A percentile compares a stretch with the other conserved stretches of the same genome.
Evolutionary conservation across 768 basidiomycete genomes (phyloP).

Genomic region (Boletus insuetus): DNA sequence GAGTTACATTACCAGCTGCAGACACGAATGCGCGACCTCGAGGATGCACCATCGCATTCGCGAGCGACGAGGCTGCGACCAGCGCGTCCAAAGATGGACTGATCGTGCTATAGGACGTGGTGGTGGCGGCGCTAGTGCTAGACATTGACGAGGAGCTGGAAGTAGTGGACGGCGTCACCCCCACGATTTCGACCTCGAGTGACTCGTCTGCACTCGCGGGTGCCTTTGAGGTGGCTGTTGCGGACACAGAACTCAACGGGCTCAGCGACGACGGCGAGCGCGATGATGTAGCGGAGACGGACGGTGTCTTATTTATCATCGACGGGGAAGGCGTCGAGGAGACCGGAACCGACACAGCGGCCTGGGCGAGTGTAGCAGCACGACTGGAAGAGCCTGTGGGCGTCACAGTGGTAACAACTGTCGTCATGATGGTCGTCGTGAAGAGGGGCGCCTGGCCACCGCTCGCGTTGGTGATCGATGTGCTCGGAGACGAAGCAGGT

Average conservation of each 20-base stretch:
- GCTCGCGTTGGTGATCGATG: neutral
- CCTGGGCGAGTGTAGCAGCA: slow-evolving; percentile 9
- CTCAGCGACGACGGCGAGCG: slow-evolving; percentile 5
- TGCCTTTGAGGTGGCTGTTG: neutral
- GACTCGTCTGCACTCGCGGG: slow-evolving; percentile 9
- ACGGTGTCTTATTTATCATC: neutral
- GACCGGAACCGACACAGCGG: slow-evolving; percentile 13
- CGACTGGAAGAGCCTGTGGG: neutral
- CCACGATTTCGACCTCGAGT: slow-evolving; percentile 23
- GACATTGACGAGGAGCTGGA: slow-evolving; percentile 2
- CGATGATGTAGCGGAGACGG: neutral
- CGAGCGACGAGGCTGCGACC: slow-evolving; percentile 23
- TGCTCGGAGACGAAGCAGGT: slow-evolving; percentile 7
- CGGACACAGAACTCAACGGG: neutral
- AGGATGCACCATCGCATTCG: neutral
- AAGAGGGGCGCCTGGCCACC: slow-evolving; percentile 1
- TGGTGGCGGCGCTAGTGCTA: neutral
- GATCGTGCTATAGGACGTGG: neutral
- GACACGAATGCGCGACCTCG: neutral
- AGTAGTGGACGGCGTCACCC: slow-evolving; percentile 1
- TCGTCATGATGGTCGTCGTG: slow-evolving; percentile 30
- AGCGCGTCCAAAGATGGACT: slow-evolving; percentile 10
- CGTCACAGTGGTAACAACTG: slow-evolving; percentile 13
- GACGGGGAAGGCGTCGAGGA: slow-evolving; percentile 5
- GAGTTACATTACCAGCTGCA: neutral